phyloP scores from a whole-genome alignment of 495 filamentous ascomycete genomes.

The Trichoderma parareesei region DNA sequence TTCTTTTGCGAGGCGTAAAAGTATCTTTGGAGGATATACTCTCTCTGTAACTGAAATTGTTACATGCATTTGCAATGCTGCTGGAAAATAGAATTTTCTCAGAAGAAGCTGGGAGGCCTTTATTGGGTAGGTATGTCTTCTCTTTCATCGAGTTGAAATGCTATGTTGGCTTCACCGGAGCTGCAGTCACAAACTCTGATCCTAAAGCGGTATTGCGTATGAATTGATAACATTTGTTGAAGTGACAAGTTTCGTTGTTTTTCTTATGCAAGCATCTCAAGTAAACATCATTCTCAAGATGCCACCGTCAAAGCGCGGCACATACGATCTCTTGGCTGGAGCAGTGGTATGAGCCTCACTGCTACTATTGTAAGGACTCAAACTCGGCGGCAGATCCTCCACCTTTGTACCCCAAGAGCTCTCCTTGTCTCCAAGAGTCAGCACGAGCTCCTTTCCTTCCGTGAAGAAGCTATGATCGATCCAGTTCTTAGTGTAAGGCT shows the following conservation, averaged over 20 bases:
- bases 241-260: not conserved
- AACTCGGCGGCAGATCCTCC: constrained; percentile 57
- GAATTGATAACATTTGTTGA: too few species aligned
- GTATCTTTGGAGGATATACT: not conserved
- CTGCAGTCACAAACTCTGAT: too few species aligned
- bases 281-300: not conserved
- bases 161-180: too few species aligned
- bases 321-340: not conserved
- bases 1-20: not conserved
- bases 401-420: constrained; percentile 59
- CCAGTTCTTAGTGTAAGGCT: constrained; percentile 60
- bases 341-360: not conserved
- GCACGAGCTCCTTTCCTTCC: constrained; percentile 58
- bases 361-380: constrained; percentile 20
- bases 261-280: not conserved
- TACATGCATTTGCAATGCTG: not conserved
- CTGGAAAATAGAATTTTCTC: too few species aligned
- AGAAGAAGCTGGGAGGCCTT: too few species aligned
- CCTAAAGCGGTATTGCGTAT: too few species aligned
- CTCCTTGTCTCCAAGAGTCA: constrained; percentile 56
- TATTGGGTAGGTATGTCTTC: too few species aligned
- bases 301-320: not conserved
- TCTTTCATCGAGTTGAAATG: too few species aligned
- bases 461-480: constrained; percentile 68
- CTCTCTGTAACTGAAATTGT: not conserved